Evolutionary conservation across 306 rosid species (phyloP).

Genomic region (Gynostemma pentaphyllum): DNA sequence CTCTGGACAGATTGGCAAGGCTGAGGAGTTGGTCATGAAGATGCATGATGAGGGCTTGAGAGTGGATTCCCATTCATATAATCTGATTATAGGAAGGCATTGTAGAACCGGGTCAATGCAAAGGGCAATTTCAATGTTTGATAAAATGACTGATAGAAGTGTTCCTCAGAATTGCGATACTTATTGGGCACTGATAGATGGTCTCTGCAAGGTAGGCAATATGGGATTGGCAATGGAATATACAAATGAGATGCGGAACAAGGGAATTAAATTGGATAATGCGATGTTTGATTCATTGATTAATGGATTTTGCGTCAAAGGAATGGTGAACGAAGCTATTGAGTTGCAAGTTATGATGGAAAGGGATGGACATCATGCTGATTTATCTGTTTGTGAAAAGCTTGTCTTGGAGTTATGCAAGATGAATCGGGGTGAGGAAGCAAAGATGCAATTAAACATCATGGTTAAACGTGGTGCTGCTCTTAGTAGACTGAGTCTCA

Average conservation of each 20-base stretch:
- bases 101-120: constrained; percentile 10
- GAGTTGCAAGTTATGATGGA: constrained; percentile 14
- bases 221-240: constrained; percentile 15
- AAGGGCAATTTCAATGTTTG: constrained; percentile 12
- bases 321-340: constrained; percentile 18
- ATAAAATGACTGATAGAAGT: constrained; percentile 20
- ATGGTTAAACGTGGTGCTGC: constrained; percentile 18
- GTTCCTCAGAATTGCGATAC: constrained; percentile 12
- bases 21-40: constrained; percentile 14
- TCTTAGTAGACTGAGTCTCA: background rate
- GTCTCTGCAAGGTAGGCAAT: constrained; percentile 19
- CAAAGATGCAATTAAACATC: constrained; percentile 5
- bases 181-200: constrained; percentile 7
- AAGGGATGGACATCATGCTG: constrained; percentile 8
- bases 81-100: constrained; percentile 11
- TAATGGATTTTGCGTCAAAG: constrained; percentile 11
- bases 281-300: constrained; percentile 8
- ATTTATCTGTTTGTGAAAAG: background rate
- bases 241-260: constrained; percentile 14
- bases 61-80: constrained; percentile 15
- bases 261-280: constrained; percentile 8
- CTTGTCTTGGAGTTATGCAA: constrained; percentile 10
- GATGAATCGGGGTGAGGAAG: constrained; percentile 14
- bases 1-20: constrained; percentile 8
- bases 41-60: constrained; percentile 21